Evolutionary conservation across 1,284 basidiomycete species (phyloP).

Genomic region (Irpex lacteus): DNA sequence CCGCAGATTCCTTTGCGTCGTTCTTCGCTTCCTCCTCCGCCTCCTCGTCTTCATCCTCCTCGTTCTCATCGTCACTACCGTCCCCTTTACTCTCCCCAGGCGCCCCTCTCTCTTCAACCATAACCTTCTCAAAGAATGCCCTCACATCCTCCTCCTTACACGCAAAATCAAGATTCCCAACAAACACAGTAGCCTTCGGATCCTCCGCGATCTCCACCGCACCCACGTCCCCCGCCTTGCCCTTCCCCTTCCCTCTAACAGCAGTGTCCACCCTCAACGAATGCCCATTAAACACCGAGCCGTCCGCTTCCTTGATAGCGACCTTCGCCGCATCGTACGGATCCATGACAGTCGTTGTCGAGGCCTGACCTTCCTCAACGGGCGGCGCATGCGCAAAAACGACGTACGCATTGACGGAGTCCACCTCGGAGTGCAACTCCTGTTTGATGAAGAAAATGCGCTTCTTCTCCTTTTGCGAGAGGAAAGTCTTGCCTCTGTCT

Average conservation of each 20-base stretch:
- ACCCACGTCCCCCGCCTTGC: constrained; percentile 28
- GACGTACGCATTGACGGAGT: constrained; percentile 80
- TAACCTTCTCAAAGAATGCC: constrained; percentile 80
- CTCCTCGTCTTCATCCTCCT: constrained; percentile 24
- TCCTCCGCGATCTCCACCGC: constrained; percentile 39
- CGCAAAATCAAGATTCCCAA: constrained; percentile 92
- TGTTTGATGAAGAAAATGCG: constrained; percentile 93
- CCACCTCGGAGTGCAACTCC: constrained; percentile 74
- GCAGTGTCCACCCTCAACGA: constrained; percentile 75
- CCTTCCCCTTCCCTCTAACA: constrained; percentile 32
- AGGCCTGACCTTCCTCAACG: constrained; percentile 19
- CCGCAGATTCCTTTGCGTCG: constrained; percentile 1
- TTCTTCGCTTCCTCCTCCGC: constrained; percentile 18
- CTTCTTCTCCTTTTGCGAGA: constrained; percentile 87
- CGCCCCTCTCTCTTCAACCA: constrained; percentile 73
- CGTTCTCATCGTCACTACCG: constrained; percentile 24
- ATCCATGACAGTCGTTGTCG: constrained; percentile 41
- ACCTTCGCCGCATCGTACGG: constrained; percentile 72
- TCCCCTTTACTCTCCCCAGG: constrained; percentile 31
- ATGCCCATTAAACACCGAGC: constrained; percentile 71
- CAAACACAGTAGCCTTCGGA: constrained; percentile 85
- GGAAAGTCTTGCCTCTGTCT: constrained; percentile 53
- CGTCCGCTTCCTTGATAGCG: constrained; percentile 66
- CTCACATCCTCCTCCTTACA: constrained; percentile 89
- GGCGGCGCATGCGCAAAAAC: constrained; percentile 80